phyloP scores from a whole-genome alignment of 805 yeast species.

The Torulaspora delbrueckii region DNA sequence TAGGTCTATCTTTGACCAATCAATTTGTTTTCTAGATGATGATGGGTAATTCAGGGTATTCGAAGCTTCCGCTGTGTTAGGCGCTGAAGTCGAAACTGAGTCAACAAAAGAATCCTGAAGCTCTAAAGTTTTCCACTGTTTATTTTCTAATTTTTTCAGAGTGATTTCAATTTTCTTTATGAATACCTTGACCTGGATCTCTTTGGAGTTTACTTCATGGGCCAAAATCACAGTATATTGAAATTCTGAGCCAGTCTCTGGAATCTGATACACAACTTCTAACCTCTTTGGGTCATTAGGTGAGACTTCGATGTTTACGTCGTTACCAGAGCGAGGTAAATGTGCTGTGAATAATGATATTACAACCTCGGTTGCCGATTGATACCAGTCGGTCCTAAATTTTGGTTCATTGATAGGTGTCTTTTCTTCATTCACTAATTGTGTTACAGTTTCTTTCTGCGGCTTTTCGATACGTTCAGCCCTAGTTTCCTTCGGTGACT shows the following conservation, averaged over 20 bases:
- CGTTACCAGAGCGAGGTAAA: conserved; percentile 42
- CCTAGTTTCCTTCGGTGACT: not conserved
- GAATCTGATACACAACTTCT: conserved; percentile 21
- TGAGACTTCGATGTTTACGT: conserved; percentile 42
- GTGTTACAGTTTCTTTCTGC: not conserved
- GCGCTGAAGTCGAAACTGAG: not conserved
- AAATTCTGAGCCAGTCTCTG: conserved; percentile 48
- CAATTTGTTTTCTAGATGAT: conserved; percentile 55
- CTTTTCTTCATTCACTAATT: not conserved
- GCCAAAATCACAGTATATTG: conserved; percentile 51
- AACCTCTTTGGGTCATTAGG: conserved; percentile 37
- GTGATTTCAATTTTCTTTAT: conserved; percentile 71
- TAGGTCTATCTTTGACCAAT: conserved; percentile 61
- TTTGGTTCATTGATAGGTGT: conserved; percentile 9
- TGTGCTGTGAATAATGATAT: conserved; percentile 68
- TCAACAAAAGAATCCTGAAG: not conserved
- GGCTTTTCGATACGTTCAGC: not conserved
- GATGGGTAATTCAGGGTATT: conserved; percentile 47
- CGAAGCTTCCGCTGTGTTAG: not conserved
- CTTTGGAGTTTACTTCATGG: conserved; percentile 44
- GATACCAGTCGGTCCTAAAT: conserved; percentile 68
- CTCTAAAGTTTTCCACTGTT: conserved; percentile 53
- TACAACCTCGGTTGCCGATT: conserved; percentile 51
- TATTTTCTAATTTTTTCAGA: conserved; percentile 43
- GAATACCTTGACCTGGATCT: conserved; percentile 48